These are phyloP conservation scores for Bipolaris zeicola DNA, from an alignment of 2,329 filamentous ascomycete species.

Conservation along the genomic window DNA sequence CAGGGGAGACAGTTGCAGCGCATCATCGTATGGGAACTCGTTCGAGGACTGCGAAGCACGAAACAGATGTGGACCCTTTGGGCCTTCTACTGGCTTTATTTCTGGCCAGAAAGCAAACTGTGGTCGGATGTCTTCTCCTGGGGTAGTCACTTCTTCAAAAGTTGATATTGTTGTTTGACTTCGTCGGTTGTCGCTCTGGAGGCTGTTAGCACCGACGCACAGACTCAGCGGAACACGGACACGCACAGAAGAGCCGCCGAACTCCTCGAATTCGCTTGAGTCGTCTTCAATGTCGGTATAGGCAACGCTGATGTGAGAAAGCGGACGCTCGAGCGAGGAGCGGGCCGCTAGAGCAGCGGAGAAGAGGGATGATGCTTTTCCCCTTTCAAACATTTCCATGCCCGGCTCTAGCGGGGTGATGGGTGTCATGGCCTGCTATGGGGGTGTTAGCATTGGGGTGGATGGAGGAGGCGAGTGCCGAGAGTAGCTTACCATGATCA, in stretches of 20 bases:
- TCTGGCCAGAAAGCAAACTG: slow-evolving; percentile 65
- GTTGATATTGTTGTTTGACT: slow-evolving; percentile 88
- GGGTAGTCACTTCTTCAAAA: slow-evolving; percentile 82
- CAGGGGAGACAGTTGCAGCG: slow-evolving; percentile 73
- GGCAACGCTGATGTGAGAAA: slow-evolving; percentile 76
- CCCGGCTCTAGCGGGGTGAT: slow-evolving; percentile 51
- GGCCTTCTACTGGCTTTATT: slow-evolving; percentile 75
- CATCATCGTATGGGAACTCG: slow-evolving; percentile 57
- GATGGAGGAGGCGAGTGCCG: background rate
- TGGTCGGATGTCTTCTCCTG: slow-evolving; percentile 63
- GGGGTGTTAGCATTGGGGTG: slow-evolving; percentile 27
- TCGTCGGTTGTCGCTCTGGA: slow-evolving; percentile 63
- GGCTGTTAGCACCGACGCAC: slow-evolving; percentile 30
- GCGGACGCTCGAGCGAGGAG: slow-evolving; percentile 60
- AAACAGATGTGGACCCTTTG: slow-evolving; percentile 85
- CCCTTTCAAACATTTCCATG: slow-evolving; percentile 57
- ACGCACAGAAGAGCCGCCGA: slow-evolving; percentile 70
- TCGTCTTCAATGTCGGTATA: slow-evolving; percentile 75
- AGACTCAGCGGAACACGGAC: slow-evolving; percentile 1
- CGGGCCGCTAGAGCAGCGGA: slow-evolving; percentile 47
- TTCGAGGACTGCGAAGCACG: slow-evolving; percentile 68
- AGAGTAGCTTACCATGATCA: slow-evolving; percentile 45
- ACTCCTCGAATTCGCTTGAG: slow-evolving; percentile 52
- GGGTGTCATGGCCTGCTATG: slow-evolving; percentile 54
- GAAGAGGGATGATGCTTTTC: slow-evolving; percentile 64